Percentiles rank a stretch among this genome's conserved stretches.
phyloP scores from a whole-genome alignment of 2,329 filamentous ascomycete genomes.

The Phaeoacremonium minimum region DNA sequence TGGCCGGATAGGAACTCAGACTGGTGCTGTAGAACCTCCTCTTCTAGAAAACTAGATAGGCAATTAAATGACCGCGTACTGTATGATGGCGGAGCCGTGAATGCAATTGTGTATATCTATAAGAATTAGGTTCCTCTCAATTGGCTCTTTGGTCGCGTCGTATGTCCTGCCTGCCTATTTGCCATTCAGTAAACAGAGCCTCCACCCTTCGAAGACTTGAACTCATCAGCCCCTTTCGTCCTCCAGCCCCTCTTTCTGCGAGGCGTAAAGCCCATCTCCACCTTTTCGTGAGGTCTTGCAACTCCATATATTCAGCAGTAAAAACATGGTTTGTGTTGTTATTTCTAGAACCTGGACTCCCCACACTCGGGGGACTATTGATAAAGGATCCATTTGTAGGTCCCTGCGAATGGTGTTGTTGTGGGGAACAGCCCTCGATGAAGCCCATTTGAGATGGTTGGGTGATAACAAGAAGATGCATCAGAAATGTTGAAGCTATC shows the following conservation, averaged over 20 bases:
- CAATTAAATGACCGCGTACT: background rate
- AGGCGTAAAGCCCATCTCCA: background rate
- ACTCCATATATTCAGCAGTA: background rate
- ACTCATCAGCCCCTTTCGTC: background rate
- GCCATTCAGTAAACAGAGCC: background rate
- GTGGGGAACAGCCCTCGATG: too few relatives aligned
- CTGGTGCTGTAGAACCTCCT: background rate
- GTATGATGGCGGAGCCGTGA: background rate
- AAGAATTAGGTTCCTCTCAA: too few relatives aligned
- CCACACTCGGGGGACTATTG: background rate
- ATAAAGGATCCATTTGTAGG: too few relatives aligned
- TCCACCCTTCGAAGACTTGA: background rate
- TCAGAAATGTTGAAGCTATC: background rate
- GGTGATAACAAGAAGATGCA: background rate
- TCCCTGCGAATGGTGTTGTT: too few relatives aligned
- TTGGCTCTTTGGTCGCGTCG: background rate
- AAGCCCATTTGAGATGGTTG: background rate
- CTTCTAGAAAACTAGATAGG: background rate
- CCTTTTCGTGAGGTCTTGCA: background rate
- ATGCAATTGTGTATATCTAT: too few relatives aligned
- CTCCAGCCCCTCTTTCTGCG: background rate
- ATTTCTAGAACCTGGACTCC: too few relatives aligned
- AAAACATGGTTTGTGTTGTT: too few relatives aligned
- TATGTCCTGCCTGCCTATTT: background rate
- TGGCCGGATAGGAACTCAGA: background rate